A percentile compares a stretch with the other conserved stretches of the same genome.
These are phyloP conservation scores for Gonapodya sp. DNA, from an alignment of 192 early-diverging fungal genomes.

Conservation along the genomic window DNA sequence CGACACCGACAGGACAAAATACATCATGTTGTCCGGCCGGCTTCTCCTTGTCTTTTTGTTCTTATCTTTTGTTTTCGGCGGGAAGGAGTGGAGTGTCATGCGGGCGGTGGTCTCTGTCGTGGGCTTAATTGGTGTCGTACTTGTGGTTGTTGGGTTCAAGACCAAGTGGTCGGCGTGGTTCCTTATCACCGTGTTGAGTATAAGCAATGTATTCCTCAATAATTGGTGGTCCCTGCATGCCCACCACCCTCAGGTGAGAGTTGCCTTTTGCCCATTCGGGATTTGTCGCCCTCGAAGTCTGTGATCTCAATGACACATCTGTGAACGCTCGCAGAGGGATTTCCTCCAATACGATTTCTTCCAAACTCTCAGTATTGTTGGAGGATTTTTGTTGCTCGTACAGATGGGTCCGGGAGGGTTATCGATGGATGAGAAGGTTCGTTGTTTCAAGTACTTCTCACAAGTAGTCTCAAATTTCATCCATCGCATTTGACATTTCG, in stretches of 20 bases:
- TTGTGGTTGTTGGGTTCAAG: slow-evolving; percentile 97
- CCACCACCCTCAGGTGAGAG: slow-evolving; percentile 47
- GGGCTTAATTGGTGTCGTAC: slow-evolving; percentile 73
- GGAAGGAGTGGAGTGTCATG: slow-evolving; percentile 56
- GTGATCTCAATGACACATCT: not conserved
- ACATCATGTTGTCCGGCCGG: slow-evolving; percentile 85
- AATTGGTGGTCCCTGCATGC: slow-evolving; percentile 92
- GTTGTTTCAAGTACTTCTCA: no score
- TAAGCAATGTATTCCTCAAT: slow-evolving; percentile 88
- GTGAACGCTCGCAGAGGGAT: slow-evolving; percentile 35
- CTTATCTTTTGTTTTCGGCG: slow-evolving; percentile 77
- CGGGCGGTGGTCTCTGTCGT: slow-evolving; percentile 63
- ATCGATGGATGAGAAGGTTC: slow-evolving; percentile 82
- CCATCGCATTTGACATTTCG: no score
- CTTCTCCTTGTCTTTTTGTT: slow-evolving; percentile 89
- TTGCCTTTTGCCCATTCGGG: not conserved
- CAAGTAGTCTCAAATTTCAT: no score
- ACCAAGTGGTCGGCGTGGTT: slow-evolving; percentile 94
- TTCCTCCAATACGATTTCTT: slow-evolving; percentile 98
- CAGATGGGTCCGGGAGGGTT: slow-evolving; percentile 84
- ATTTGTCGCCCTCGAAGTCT: no score
- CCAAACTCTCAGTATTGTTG: slow-evolving; percentile 91
- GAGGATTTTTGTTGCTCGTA: slow-evolving; percentile 86
- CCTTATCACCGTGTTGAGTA: slow-evolving; percentile 74
- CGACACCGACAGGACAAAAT: slow-evolving; percentile 77